phyloP scores from a whole-genome alignment of 202 grass and related monocot species.

The Bolboschoenoplectus hybrid region DNA sequence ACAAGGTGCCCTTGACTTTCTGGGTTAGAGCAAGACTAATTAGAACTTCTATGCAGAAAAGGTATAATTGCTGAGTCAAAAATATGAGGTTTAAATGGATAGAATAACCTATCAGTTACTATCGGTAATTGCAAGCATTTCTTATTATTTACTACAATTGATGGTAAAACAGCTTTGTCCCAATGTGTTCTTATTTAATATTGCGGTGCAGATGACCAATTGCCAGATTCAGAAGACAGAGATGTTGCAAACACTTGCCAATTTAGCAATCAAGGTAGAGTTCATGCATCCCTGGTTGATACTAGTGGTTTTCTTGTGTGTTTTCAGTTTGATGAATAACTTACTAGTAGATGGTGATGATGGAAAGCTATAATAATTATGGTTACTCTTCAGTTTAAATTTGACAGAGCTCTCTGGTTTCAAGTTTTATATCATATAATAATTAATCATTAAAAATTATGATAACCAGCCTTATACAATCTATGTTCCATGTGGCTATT shows the following conservation, averaged over 20 bases:
- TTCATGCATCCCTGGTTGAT: not conserved
- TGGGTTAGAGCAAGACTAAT: not conserved
- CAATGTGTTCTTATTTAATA: not conserved
- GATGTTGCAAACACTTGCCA: not conserved
- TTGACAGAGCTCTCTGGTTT: not conserved
- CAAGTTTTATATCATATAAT: not conserved
- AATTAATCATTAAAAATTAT: not conserved
- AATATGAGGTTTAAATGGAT: not conserved
- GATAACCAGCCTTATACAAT: not conserved
- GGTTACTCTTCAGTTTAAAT: not conserved
- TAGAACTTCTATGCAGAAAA: not conserved
- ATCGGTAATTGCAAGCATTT: not conserved
- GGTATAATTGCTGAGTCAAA: not conserved
- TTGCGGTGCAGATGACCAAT: conserved; percentile 4
- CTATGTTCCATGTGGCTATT: too few relatives aligned
- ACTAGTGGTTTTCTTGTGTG: not conserved
- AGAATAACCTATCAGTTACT: not conserved
- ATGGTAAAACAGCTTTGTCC: not conserved
- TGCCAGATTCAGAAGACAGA: not conserved
- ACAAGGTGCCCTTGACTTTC: not conserved
- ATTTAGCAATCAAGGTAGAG: not conserved
- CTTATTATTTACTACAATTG: not conserved
- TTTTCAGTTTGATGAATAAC: not conserved
- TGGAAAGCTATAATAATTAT: not conserved
- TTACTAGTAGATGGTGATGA: not conserved